A percentile compares a stretch with the other conserved stretches of the same genome.
Evolutionary conservation across 306 rosid species (phyloP).

Genomic region (Neltuma alba): DNA sequence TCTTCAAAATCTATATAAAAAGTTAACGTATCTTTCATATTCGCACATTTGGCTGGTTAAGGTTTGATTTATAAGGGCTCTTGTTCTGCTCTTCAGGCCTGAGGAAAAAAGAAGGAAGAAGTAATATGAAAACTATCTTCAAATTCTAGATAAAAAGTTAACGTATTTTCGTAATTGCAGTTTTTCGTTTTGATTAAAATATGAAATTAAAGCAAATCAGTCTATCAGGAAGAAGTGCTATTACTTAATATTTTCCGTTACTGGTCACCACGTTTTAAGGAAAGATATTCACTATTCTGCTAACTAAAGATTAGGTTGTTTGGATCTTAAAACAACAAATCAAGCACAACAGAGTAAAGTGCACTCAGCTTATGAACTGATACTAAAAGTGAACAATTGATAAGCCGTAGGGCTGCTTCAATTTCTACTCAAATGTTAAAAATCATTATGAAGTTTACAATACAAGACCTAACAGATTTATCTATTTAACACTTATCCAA

Average conservation of each 20-base stretch:
- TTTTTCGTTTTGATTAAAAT: too few species aligned
- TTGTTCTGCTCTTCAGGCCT: conserved; percentile 17
- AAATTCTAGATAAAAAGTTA: conserved; percentile 23
- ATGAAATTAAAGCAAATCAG: neutral
- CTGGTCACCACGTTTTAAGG: neutral
- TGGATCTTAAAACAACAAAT: neutral
- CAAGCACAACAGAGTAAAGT: neutral
- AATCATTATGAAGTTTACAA: too few species aligned
- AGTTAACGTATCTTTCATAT: too few species aligned
- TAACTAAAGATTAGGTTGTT: neutral
- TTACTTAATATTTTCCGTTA: conserved; percentile 29
- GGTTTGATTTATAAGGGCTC: neutral
- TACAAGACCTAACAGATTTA: neutral
- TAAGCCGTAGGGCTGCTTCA: neutral
- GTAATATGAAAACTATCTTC: neutral
- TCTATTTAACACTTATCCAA: neutral
- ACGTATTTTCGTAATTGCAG: conserved; percentile 15
- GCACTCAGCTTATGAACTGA: too few species aligned
- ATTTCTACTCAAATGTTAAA: too few species aligned
- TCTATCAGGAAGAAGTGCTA: conserved; percentile 2
- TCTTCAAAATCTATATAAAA: too few species aligned
- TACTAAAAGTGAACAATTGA: neutral
- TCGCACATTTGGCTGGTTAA: too few species aligned
- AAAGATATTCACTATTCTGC: conserved; percentile 20
- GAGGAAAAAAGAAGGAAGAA: neutral